These are phyloP conservation scores for Spergularia bocconei DNA, from an alignment of 148 eudicot species.

Conservation along the genomic window DNA sequence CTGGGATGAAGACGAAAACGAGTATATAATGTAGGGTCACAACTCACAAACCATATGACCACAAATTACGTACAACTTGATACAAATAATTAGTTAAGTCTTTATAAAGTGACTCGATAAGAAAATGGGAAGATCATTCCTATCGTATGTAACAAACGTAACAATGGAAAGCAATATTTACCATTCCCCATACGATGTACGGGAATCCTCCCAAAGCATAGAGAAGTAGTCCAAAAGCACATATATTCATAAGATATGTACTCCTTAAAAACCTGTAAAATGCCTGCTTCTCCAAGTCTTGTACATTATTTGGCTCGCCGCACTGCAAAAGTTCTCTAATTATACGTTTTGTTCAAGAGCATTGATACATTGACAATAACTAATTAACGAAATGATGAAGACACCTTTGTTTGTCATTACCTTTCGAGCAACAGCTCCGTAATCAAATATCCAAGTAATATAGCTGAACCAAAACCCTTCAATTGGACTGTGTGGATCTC, in stretches of 20 bases:
- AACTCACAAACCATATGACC: too few species aligned
- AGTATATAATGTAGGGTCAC: too few species aligned
- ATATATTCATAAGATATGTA: constrained; percentile 56
- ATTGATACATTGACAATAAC: too few species aligned
- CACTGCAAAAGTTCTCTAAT: constrained; percentile 11
- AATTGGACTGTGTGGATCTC: constrained; percentile 83
- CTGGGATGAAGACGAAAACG: too few species aligned
- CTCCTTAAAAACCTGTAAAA: constrained; percentile 59
- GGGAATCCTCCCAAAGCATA: constrained; percentile 69
- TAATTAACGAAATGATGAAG: not conserved
- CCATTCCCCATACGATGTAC: constrained; percentile 81
- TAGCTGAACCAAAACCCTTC: constrained; percentile 94
- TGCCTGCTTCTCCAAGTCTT: constrained; percentile 67
- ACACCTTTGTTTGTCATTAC: constrained; percentile 25
- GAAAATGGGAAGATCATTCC: too few species aligned
- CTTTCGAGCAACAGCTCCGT: constrained; percentile 35
- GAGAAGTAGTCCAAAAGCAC: constrained; percentile 52
- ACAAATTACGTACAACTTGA: too few species aligned
- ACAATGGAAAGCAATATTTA: constrained; percentile 19
- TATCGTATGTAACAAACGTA: not conserved
- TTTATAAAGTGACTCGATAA: too few species aligned
- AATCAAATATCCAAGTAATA: constrained; percentile 70
- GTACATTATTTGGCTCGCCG: constrained; percentile 45
- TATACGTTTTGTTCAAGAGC: not conserved
- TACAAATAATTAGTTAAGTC: too few species aligned